Base-by-base conservation (phyloP, 2,329 filamentous ascomycete genomes). In the Tolypocladium inflatum region DNA sequence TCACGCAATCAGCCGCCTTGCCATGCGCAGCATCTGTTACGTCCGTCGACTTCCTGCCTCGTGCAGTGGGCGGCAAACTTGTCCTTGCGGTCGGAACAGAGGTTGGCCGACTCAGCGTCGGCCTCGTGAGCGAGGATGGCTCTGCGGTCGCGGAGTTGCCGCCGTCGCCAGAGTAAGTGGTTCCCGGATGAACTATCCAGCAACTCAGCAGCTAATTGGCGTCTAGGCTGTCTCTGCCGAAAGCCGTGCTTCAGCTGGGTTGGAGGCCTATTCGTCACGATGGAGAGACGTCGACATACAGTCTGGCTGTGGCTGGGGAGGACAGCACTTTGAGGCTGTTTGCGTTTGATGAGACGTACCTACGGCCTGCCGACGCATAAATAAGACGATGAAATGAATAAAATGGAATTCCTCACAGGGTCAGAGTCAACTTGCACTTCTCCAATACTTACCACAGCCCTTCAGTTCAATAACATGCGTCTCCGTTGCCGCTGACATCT, bases 11-110 rank as follows among this genome's bases (percentile, higher is more conserved):
- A 8, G 70, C 78, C 3, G 79, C 79, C 1, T 74, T 89, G 26
- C 66, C 80, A 0, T 76, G 82, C 54, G 78, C 80, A 21, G 76
- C 79, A 23, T 78, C 90, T 0, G 84, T 90, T 4, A 92, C 89
- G 0, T 85, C 89, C 0, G 76, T 93, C 33, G 87, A 89, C 64
- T 89, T 91, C 66, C 68, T 85, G 39, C 65, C 71, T 17, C 67
- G 70, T 42, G 23, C 58, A 9, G 63, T 72, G 15, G 63, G 69
- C 19, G 65, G 65, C 57, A 66, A 64, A 45, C 58, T 68, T 15
- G 69, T 81, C 26, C 71, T 87, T 1, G 83, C 83, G 0, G 73
- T 84, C 1, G 84, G 84, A 26, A 84, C 79, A 0, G 84, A 87
- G 64, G 71, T 73, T 3, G 82, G 82, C 4, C 74, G 68, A 57